Percentiles rank a stretch among this genome's conserved stretches.
phyloP scores from a whole-genome alignment of 1,139 yeast genomes.

The Candida buenavistaensis region DNA sequence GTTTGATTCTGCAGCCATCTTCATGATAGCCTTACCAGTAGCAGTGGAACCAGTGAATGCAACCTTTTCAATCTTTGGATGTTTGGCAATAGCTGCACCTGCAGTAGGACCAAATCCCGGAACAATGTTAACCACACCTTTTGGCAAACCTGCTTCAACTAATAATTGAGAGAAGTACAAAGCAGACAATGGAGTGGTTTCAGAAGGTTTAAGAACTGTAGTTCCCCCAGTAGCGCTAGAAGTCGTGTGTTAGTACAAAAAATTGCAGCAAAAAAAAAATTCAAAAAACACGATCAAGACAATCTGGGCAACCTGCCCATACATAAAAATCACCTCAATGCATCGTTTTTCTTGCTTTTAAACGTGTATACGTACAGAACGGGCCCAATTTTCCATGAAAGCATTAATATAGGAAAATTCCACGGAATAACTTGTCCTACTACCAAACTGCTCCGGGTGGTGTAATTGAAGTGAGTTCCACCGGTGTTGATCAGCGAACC shows the following conservation, averaged over 20 bases:
- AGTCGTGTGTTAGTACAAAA: constrained; percentile 4
- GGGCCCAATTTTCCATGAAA: constrained; percentile 85
- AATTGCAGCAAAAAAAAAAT: not conserved
- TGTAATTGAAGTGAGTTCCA: constrained; percentile 58
- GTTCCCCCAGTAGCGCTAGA: constrained; percentile 69
- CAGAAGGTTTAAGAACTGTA: constrained; percentile 77
- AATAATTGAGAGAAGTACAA: constrained; percentile 59
- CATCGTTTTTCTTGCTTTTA: not conserved
- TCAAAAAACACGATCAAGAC: not conserved
- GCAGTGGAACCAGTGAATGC: constrained; percentile 88
- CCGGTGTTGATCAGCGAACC: constrained; percentile 71
- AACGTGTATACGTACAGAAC: constrained; percentile 42
- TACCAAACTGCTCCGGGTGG: constrained; percentile 65
- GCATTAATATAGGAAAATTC: constrained; percentile 86
- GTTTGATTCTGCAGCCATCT: constrained; percentile 65
- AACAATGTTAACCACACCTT: constrained; percentile 74
- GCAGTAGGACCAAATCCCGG: constrained; percentile 80
- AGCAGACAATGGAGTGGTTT: constrained; percentile 81
- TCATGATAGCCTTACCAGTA: constrained; percentile 76
- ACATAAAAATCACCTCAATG: not conserved
- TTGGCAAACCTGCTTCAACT: constrained; percentile 74
- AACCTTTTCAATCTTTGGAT: constrained; percentile 69
- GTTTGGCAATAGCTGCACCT: constrained; percentile 71
- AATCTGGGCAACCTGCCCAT: constrained; percentile 1
- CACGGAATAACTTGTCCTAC: constrained; percentile 85